Conservation (phyloP, 768 basidiomycete species). For the Galerina marginata region DNA sequence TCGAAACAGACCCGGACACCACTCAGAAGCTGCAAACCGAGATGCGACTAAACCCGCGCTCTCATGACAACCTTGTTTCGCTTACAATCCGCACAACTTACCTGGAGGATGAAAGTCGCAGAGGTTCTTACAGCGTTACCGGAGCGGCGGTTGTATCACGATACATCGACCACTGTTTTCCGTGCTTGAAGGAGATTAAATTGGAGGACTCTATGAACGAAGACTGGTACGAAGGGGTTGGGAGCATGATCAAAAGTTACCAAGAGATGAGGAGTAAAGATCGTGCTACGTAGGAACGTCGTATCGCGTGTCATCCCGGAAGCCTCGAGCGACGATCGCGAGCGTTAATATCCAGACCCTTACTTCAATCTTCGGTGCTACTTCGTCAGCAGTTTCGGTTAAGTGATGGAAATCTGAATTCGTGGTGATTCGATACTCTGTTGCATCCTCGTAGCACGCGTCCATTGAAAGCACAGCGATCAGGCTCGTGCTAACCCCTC, state of each 20-base stretch:
- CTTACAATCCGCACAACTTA: background rate
- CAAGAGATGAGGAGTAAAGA: background rate
- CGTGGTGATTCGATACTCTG: too few species aligned
- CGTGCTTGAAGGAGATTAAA: conserved; percentile 2
- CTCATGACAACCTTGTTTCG: background rate
- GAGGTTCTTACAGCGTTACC: background rate
- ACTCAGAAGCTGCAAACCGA: background rate
- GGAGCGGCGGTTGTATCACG: conserved; percentile 6
- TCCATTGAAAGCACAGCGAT: too few species aligned
- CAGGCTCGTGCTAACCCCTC: too few species aligned
- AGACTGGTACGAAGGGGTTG: conserved; percentile 1
- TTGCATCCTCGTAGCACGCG: too few species aligned
- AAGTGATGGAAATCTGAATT: too few species aligned
- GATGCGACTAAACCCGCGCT: background rate
- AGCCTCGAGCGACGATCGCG: background rate
- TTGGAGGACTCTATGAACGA: background rate
- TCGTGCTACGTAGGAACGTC: background rate
- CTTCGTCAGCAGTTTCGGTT: too few species aligned
- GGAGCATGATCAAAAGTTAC: background rate
- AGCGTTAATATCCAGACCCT: background rate
- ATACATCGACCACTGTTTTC: conserved; percentile 3
- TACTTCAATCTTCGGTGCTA: too few species aligned
- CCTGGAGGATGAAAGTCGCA: background rate
- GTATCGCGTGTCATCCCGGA: background rate
- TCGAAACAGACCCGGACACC: background rate